These are phyloP conservation scores for Babesia sp. DNA, from an alignment of 169 alveolate genomes.

Conservation along the genomic window DNA sequence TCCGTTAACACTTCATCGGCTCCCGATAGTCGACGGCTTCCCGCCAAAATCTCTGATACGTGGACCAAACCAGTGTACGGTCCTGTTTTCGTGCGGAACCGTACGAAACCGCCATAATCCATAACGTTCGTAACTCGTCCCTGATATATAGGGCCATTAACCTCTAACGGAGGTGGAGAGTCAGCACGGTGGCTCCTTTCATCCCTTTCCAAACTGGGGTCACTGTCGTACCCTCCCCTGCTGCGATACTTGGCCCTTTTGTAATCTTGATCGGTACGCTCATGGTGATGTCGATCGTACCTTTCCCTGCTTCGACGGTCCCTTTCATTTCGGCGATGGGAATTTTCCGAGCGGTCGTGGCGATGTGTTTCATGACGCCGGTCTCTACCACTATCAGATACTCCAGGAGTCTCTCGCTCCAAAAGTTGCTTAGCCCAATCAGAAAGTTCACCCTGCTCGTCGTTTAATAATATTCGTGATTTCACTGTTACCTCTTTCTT, in stretches of 20 bases:
- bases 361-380: not conserved
- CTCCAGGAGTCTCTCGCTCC: slow-evolving; percentile 29
- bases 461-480: not conserved
- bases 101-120: slow-evolving; percentile 81
- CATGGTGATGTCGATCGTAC: not conserved
- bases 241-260: not conserved
- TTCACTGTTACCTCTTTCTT: slow-evolving; percentile 17
- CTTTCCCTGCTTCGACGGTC: not conserved
- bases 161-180: not conserved
- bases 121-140: slow-evolving; percentile 70
- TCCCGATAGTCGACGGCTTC: slow-evolving; percentile 29
- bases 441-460: slow-evolving; percentile 49
- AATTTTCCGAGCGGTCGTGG: slow-evolving; percentile 18
- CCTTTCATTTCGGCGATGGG: slow-evolving; percentile 19
- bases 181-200: slow-evolving; percentile 3
- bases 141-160: slow-evolving; percentile 42
- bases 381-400: slow-evolving; percentile 1
- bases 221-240: not conserved
- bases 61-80: slow-evolving; percentile 80
- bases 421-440: slow-evolving; percentile 61
- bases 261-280: not conserved
- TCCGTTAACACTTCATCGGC: slow-evolving; percentile 31
- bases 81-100: slow-evolving; percentile 70
- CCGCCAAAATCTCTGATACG: slow-evolving; percentile 69
- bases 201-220: not conserved